Evolutionary conservation across 1,284 basidiomycete species (phyloP).

Genomic region (Cryptococcus hybrid): DNA sequence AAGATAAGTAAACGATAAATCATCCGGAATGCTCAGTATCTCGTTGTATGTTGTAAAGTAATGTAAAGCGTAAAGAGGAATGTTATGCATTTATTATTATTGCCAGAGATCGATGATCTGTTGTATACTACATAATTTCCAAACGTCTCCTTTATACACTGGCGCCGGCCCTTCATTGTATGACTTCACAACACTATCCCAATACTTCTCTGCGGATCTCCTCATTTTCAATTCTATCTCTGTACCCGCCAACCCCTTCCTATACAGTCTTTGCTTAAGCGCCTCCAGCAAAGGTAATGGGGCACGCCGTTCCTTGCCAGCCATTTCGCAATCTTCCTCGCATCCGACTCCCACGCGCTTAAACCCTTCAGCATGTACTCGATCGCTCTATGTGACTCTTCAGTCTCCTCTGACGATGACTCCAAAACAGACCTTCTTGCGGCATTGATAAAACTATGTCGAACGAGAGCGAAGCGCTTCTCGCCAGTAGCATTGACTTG

Average conservation of each 20-base stretch:
- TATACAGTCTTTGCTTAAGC: conserved; percentile 17
- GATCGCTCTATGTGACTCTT: conserved; percentile 1
- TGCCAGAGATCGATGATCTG: conserved; percentile 26
- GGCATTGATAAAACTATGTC: conserved; percentile 30
- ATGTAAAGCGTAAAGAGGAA: background rate
- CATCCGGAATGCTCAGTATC: background rate
- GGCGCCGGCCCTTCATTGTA: conserved; percentile 15
- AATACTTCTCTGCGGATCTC: conserved; percentile 23
- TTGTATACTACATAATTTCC: conserved; percentile 30
- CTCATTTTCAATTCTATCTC: conserved; percentile 14
- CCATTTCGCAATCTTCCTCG: conserved; percentile 17
- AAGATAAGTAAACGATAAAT: too few relatives aligned
- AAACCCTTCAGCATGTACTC: conserved; percentile 10
- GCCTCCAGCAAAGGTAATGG: conserved; percentile 23
- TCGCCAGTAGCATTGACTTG: conserved; percentile 14
- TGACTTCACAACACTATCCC: conserved; percentile 2
- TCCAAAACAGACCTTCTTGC: background rate
- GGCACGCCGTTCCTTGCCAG: conserved; percentile 20
- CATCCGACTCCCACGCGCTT: conserved; percentile 3
- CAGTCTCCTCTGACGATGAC: conserved; percentile 1
- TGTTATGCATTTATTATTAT: background rate
- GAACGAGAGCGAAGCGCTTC: conserved; percentile 26
- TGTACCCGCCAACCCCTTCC: background rate
- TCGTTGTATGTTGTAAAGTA: background rate
- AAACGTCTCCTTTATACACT: conserved; percentile 5